Evolutionary conservation across 179 eudicot species (phyloP).

Genomic region (Monotropa hypopitys): DNA sequence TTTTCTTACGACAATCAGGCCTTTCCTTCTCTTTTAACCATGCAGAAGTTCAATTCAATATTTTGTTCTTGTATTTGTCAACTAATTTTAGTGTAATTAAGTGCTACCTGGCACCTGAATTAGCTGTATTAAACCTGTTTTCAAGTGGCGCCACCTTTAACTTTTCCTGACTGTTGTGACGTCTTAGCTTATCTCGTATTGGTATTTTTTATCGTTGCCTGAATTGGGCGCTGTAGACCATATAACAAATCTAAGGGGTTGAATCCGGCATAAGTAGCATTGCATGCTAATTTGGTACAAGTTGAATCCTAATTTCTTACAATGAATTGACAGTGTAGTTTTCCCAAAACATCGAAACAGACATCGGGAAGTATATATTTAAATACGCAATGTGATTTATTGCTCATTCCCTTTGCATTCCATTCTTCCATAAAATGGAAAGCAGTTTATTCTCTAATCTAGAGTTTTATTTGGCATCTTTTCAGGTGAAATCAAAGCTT

Average conservation of each 20-base stretch:
- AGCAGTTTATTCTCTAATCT: neutral
- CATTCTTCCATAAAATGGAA: neutral
- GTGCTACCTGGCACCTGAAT: neutral
- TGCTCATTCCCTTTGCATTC: neutral
- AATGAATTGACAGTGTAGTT: neutral
- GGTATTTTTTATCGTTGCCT: neutral
- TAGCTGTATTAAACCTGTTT: neutral
- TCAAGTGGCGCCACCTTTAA: neutral
- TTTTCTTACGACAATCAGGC: neutral
- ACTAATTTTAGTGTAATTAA: neutral
- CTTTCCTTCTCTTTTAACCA: neutral
- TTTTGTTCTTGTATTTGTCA: neutral
- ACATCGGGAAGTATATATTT: neutral
- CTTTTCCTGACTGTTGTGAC: neutral
- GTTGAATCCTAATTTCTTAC: neutral
- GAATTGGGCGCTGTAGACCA: neutral
- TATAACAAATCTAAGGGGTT: neutral
- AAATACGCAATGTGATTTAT: neutral
- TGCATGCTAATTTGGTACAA: neutral
- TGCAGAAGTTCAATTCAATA: neutral
- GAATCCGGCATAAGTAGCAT: neutral
- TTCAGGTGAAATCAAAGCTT: slow-evolving; percentile 88
- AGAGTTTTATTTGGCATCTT: slow-evolving; percentile 5
- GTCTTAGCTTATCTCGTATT: neutral
- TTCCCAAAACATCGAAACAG: neutral